Evolutionary conservation across 768 basidiomycete species (phyloP).

Genomic region (Serpula lacrymans): DNA sequence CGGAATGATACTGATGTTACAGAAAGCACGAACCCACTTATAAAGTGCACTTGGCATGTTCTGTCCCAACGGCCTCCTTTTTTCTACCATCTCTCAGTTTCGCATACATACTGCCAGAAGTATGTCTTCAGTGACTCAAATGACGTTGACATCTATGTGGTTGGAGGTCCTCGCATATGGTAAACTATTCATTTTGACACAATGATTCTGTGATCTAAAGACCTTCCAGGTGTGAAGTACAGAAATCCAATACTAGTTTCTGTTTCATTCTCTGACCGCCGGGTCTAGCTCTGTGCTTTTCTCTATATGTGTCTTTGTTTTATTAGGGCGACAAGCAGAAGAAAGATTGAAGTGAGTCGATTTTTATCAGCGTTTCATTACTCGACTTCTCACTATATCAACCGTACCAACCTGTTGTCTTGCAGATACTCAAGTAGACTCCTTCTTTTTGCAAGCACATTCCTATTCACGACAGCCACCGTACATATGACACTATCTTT

Average conservation of each 20-base stretch:
- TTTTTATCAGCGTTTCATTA: neutral
- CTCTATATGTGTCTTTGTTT: constrained; percentile 2
- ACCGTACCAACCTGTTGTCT: too few relatives aligned
- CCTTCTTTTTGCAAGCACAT: neutral
- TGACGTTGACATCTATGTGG: constrained; percentile 15
- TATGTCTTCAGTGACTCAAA: constrained; percentile 10
- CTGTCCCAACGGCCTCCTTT: too few relatives aligned
- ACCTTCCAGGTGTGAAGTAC: neutral
- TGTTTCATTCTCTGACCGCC: too few relatives aligned
- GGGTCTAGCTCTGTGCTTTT: constrained; percentile 7
- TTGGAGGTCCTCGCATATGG: constrained; percentile 15
- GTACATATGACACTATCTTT: constrained; percentile 5
- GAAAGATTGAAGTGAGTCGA: constrained; percentile 1
- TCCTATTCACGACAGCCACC: constrained; percentile 2
- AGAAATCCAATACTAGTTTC: constrained; percentile 3
- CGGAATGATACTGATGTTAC: too few relatives aligned
- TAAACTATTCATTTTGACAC: neutral
- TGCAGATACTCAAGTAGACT: too few relatives aligned
- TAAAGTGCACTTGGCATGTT: too few relatives aligned
- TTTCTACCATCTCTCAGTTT: too few relatives aligned
- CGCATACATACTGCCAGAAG: too few relatives aligned
- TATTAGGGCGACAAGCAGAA: neutral
- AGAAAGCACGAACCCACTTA: too few relatives aligned
- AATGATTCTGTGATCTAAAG: too few relatives aligned
- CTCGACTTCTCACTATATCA: too few relatives aligned